phyloP scores from a whole-genome alignment of 106 monocot species.

The Chionographis japonica region DNA sequence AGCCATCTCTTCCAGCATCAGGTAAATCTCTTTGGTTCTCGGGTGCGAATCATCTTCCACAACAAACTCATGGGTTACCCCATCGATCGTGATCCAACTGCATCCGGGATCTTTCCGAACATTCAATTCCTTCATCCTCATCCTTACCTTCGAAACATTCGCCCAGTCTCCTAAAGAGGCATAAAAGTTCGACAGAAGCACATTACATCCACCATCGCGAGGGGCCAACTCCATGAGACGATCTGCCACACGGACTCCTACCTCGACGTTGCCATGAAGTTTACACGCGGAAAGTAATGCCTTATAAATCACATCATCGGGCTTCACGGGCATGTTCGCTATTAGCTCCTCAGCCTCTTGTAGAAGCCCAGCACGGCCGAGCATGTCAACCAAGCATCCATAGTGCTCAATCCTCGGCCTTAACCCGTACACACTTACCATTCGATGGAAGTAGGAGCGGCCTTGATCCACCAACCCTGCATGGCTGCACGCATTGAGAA shows the following conservation, averaged over 20 bases:
- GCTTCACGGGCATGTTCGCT: slow-evolving; percentile 16
- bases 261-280: slow-evolving; percentile 9
- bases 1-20: slow-evolving; percentile 19
- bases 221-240: too few species aligned
- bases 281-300: slow-evolving; percentile 25
- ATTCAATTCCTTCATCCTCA: slow-evolving; percentile 29
- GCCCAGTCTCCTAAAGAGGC: slow-evolving; percentile 31
- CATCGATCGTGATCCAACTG: slow-evolving; percentile 25
- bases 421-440: slow-evolving; percentile 15
- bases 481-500: background rate
- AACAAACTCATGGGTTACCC: slow-evolving; percentile 21
- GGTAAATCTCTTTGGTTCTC: slow-evolving; percentile 18
- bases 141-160: slow-evolving; percentile 21
- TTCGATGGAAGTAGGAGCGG: slow-evolving; percentile 14
- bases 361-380: slow-evolving; percentile 34
- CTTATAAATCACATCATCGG: slow-evolving; percentile 23
- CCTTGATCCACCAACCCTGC: too few species aligned
- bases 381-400: slow-evolving; percentile 36
- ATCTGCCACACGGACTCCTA: slow-evolving; percentile 9
- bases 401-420: slow-evolving; percentile 36
- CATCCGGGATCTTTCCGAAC: slow-evolving; percentile 29
- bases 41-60: slow-evolving; percentile 29
- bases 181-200: slow-evolving; percentile 24
- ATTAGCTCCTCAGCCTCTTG: slow-evolving; percentile 30
- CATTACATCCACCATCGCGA: too few species aligned